A percentile compares a stretch with the other conserved stretches of the same genome.
Conservation (phyloP, 352 stramenopile genomes). For the Phytophthora litchii region DNA sequence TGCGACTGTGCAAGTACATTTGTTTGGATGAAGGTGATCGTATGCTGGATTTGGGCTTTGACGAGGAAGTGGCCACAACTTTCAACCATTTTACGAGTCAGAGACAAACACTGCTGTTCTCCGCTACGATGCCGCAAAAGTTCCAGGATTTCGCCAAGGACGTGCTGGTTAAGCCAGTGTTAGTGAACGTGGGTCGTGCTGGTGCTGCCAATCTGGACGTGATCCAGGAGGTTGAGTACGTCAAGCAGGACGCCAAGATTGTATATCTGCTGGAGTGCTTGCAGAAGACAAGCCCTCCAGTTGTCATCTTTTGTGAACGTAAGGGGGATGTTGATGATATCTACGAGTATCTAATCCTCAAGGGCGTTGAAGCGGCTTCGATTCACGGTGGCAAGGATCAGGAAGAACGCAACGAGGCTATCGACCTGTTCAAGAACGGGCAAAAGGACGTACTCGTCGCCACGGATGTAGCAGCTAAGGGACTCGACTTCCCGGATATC, state of each 20-base stretch:
- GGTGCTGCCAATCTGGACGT: slow-evolving; percentile 99
- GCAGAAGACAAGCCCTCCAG: slow-evolving; percentile 98
- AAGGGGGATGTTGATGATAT: slow-evolving; percentile 99
- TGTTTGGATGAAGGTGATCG: slow-evolving; percentile 98
- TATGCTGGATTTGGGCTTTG: slow-evolving; percentile 97
- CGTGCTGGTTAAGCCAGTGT: slow-evolving; percentile 94
- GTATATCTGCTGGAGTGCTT: slow-evolving; percentile 98
- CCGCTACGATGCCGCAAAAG: slow-evolving; percentile 99
- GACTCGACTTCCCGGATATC: slow-evolving; percentile 99
- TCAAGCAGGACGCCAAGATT: slow-evolving; percentile 99
- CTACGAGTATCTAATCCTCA: slow-evolving; percentile 98
- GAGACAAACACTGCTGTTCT: slow-evolving; percentile 98
- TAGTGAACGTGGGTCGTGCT: slow-evolving; percentile 98
- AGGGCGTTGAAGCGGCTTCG: slow-evolving; percentile 94
- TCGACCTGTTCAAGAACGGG: slow-evolving; percentile 94
- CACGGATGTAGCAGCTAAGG: slow-evolving; percentile 98
- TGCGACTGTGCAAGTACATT: slow-evolving; percentile 97
- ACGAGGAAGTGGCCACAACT: slow-evolving; percentile 94
- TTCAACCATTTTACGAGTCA: slow-evolving; percentile 98
- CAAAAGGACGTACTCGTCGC: slow-evolving; percentile 98
- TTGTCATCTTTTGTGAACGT: slow-evolving; percentile 98
- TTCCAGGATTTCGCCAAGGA: slow-evolving; percentile 99
- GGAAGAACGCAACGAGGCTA: slow-evolving; percentile 97
- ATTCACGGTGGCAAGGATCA: slow-evolving; percentile 99
- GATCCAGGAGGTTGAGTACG: slow-evolving; percentile 99